phyloP scores from a whole-genome alignment of 495 filamentous ascomycete genomes.

The Neurospora sublineolata region DNA sequence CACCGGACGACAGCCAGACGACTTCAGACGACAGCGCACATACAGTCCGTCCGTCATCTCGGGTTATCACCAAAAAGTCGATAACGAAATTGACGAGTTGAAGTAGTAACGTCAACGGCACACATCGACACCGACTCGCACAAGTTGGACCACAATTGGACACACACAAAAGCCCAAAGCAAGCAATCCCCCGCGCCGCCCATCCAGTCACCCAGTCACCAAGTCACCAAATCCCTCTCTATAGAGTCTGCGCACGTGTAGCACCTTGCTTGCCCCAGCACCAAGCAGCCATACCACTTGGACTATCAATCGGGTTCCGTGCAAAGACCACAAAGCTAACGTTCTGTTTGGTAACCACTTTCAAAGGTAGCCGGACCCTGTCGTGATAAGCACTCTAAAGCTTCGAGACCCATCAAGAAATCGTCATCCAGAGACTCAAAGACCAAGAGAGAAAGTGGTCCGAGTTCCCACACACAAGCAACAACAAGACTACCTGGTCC shows the following conservation, averaged over 20 bases:
- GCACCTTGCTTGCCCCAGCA: background rate
- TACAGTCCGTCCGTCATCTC: background rate
- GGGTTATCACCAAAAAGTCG: background rate
- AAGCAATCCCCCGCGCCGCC: background rate
- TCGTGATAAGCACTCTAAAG: background rate
- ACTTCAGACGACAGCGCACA: slow-evolving; percentile 15
- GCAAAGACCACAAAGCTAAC: background rate
- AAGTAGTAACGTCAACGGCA: background rate
- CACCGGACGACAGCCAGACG: background rate
- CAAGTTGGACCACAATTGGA: background rate
- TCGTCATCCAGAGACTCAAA: background rate
- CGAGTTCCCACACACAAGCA: background rate
- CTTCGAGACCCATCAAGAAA: background rate
- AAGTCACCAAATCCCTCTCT: background rate
- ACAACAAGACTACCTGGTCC: background rate
- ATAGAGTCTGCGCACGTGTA: background rate
- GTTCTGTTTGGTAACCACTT: background rate
- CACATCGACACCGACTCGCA: background rate
- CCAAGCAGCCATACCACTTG: background rate
- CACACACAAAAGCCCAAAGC: background rate
- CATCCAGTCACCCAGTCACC: background rate
- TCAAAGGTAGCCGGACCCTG: background rate
- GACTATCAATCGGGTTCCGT: background rate
- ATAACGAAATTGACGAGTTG: background rate
- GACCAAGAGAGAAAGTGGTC: too few species aligned